These are phyloP conservation scores for Fraxinus platypoda DNA, from an alignment of 305 asterid species.

Conservation along the genomic window DNA sequence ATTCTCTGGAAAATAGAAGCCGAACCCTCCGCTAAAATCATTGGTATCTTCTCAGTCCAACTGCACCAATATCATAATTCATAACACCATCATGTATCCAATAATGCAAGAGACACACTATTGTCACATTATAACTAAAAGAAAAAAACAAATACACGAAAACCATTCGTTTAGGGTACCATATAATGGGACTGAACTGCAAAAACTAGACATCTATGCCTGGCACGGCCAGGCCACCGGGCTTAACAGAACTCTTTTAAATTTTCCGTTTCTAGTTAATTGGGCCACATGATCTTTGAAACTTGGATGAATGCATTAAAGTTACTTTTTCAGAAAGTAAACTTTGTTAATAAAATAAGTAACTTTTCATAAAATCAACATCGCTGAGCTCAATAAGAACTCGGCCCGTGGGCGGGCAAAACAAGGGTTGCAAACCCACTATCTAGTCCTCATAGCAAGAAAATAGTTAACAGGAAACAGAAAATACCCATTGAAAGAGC, in stretches of 20 bases:
- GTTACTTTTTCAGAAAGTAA: not conserved
- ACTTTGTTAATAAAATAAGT: not conserved
- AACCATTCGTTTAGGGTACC: not conserved
- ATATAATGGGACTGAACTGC: not conserved
- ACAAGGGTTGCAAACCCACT: not conserved
- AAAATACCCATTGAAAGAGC: conserved; percentile 63
- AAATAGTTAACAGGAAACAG: not conserved
- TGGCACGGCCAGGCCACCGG: not conserved
- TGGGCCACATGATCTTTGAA: not conserved
- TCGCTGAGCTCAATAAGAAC: not conserved
- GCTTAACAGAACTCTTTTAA: not conserved
- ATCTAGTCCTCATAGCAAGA: not conserved
- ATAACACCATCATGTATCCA: conserved; percentile 6
- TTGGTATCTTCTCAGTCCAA: conserved; percentile 53
- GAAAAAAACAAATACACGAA: not conserved
- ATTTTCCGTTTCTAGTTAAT: not conserved
- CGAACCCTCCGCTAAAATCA: conserved; percentile 54
- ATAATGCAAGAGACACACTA: not conserved
- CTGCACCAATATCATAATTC: conserved; percentile 31
- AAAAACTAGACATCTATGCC: not conserved
- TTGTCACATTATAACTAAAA: not conserved
- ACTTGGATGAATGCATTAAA: not conserved
- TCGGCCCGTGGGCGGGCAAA: not conserved
- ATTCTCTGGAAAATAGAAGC: conserved; percentile 42
- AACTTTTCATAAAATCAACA: not conserved